phyloP scores from a whole-genome alignment of 257 asterid species.

The Paraleonurus japonicus region DNA sequence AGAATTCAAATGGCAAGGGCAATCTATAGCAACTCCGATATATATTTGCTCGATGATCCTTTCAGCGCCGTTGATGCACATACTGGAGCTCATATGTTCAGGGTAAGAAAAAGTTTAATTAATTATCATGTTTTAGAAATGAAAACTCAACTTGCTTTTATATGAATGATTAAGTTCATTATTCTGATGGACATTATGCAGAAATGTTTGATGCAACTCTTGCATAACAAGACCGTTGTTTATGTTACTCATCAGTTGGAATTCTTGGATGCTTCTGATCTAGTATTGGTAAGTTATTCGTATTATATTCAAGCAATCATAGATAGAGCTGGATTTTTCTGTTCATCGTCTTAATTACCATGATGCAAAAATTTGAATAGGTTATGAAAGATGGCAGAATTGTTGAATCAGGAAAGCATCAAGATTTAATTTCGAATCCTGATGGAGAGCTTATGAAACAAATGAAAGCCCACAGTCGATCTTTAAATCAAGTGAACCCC shows the following conservation, averaged over 20 bases:
- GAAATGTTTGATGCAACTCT: conserved; percentile 67
- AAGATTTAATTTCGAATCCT: conserved; percentile 53
- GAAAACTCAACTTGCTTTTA: background rate
- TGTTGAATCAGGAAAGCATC: conserved; percentile 67
- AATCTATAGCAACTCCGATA: conserved; percentile 61
- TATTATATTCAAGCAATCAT: background rate
- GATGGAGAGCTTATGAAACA: conserved; percentile 61
- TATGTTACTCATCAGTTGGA: conserved; percentile 88
- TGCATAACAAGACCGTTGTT: conserved; percentile 57
- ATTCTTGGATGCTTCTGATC: conserved; percentile 69
- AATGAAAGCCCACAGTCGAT: conserved; percentile 60
- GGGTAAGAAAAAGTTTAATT: conserved; percentile 35
- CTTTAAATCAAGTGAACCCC: conserved; percentile 56
- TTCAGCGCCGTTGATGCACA: conserved; percentile 89
- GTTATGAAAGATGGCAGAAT: conserved; percentile 76
- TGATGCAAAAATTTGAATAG: conserved; percentile 26
- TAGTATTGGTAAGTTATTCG: conserved; percentile 67
- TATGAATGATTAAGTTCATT: background rate
- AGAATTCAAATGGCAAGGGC: conserved; percentile 87
- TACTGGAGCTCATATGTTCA: conserved; percentile 85
- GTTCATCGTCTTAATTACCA: background rate
- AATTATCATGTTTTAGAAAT: background rate
- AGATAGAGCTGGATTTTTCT: background rate
- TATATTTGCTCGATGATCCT: conserved; percentile 77
- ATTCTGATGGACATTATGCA: conserved; percentile 31